Conservation (phyloP, 768 basidiomycete genomes). For the Tephrocybe sp. region DNA sequence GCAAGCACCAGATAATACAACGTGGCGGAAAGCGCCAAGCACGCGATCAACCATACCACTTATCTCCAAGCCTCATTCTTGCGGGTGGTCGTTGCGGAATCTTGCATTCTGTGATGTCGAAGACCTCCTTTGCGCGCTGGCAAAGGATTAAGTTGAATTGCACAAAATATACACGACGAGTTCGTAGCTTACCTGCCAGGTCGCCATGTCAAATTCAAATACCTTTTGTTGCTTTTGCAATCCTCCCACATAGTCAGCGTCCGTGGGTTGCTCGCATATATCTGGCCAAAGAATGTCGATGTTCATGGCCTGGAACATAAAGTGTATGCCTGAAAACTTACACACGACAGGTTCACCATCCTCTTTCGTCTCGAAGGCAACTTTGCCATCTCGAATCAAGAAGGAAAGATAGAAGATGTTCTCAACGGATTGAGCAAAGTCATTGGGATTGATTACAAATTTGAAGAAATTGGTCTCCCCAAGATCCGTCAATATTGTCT, state of each 20-base stretch:
- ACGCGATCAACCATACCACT: slow-evolving; percentile 67
- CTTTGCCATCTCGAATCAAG: slow-evolving; percentile 82
- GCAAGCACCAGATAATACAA: too few species aligned
- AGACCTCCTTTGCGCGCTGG: slow-evolving; percentile 85
- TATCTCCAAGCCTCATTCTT: slow-evolving; percentile 51
- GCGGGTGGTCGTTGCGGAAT: slow-evolving; percentile 75
- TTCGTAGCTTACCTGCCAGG: slow-evolving; percentile 68
- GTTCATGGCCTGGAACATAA: not conserved
- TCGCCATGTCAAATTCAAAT: slow-evolving; percentile 86
- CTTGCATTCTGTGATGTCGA: slow-evolving; percentile 69
- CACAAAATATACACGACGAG: not conserved
- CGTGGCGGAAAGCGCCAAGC: not conserved
- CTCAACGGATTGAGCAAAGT: slow-evolving; percentile 93
- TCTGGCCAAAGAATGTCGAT: slow-evolving; percentile 32
- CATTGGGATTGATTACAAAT: slow-evolving; percentile 86
- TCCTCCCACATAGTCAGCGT: slow-evolving; percentile 61
- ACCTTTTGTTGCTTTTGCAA: slow-evolving; percentile 82
- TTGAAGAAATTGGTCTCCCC: slow-evolving; percentile 71
- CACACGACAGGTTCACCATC: slow-evolving; percentile 76
- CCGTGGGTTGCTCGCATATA: slow-evolving; percentile 58
- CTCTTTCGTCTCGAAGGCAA: slow-evolving; percentile 60
- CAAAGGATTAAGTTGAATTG: not conserved
- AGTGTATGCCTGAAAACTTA: slow-evolving; percentile 30
- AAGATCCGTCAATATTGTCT: slow-evolving; percentile 46
- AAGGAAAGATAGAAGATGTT: slow-evolving; percentile 96